phyloP scores from a whole-genome alignment of 306 rosid species.

The Lathyrus tuberosus region DNA sequence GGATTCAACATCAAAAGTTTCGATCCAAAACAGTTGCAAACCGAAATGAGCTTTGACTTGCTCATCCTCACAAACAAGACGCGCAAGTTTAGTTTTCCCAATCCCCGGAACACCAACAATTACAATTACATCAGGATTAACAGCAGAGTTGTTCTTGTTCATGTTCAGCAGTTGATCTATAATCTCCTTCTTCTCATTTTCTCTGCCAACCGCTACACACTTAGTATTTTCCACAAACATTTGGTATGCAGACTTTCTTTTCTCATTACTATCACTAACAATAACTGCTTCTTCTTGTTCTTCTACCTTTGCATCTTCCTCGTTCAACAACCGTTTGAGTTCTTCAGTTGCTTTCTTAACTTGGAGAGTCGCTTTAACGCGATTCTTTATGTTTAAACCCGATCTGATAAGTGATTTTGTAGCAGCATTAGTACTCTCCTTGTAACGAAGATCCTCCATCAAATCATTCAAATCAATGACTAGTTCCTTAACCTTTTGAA shows the following conservation, averaged over 20 bases:
- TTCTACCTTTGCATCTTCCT: too few relatives aligned
- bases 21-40: background rate
- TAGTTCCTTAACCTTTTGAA: background rate
- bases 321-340: background rate
- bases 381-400: background rate
- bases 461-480: slow-evolving; percentile 9
- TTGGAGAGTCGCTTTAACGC: background rate
- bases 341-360: background rate
- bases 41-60: background rate
- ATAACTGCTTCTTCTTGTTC: background rate
- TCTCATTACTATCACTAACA: background rate
- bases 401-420: background rate
- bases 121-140: background rate
- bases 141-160: background rate
- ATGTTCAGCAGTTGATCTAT: background rate
- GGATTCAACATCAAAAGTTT: background rate
- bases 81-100: slow-evolving; percentile 31
- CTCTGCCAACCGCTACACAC: slow-evolving; percentile 5
- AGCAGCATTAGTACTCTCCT: background rate
- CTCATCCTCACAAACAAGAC: slow-evolving; percentile 1
- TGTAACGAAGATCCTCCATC: slow-evolving; percentile 5
- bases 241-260: too few relatives aligned
- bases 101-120: slow-evolving; percentile 15
- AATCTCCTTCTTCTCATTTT: slow-evolving; percentile 3
- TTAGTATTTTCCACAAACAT: background rate